These are phyloP conservation scores for Coemansia guatemalensis DNA, from an alignment of 192 early-diverging fungal species.

Conservation along the genomic window DNA sequence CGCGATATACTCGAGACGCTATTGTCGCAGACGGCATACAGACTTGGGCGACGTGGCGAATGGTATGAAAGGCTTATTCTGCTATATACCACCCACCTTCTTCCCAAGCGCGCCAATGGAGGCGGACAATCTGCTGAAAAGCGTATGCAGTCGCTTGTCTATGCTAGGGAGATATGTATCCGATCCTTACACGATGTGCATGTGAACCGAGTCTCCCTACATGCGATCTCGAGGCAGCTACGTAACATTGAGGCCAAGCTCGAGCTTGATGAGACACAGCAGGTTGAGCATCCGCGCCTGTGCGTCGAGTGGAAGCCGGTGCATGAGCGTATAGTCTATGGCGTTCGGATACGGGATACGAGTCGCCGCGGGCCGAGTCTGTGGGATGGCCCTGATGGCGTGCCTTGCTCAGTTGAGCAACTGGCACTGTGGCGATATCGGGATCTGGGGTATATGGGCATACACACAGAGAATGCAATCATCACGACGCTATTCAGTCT, in stretches of 20 bases:
- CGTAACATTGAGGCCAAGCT: conserved; percentile 40
- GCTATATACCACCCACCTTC: conserved; percentile 58
- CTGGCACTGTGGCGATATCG: conserved; percentile 64
- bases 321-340: conserved; percentile 45
- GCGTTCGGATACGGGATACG: conserved; percentile 33
- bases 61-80: conserved; percentile 71
- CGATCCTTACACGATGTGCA: conserved; percentile 59
- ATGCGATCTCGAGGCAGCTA: conserved; percentile 43
- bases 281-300: conserved; percentile 23
- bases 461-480: conserved; percentile 66
- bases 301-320: conserved; percentile 50
- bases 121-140: conserved; percentile 28
- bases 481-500: conserved; percentile 62
- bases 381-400: conserved; percentile 45
- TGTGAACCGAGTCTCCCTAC: conserved; percentile 52
- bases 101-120: conserved; percentile 28
- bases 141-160: conserved; percentile 28
- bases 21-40: conserved; percentile 59
- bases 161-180: conserved; percentile 53
- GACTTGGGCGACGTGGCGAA: conserved; percentile 56
- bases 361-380: conserved; percentile 50
- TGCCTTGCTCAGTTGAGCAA: conserved; percentile 63
- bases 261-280: conserved; percentile 2
- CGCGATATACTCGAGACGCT: conserved; percentile 57
- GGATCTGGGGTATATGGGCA: conserved; percentile 60